Percentiles rank a stretch among this genome's conserved stretches.
Evolutionary conservation across 2,329 filamentous ascomycete species (phyloP).

Genomic region (Xylaria sp.): DNA sequence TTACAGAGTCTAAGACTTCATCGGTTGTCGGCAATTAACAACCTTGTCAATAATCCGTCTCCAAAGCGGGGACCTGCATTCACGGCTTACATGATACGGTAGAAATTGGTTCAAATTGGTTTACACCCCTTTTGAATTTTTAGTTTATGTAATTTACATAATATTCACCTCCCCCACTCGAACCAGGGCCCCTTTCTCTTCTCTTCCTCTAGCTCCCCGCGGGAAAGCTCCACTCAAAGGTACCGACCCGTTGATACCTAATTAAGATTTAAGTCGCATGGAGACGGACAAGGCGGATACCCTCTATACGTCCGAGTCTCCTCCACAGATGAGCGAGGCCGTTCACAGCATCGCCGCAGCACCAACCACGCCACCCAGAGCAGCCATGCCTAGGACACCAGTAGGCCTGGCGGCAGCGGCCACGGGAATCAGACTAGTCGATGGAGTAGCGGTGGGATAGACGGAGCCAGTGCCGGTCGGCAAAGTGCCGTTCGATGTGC

Average conservation of each 20-base stretch:
- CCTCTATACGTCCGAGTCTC: not conserved
- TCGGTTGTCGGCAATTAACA: too few relatives aligned
- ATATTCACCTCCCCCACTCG: not conserved
- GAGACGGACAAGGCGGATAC: not conserved
- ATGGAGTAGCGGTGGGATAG: constrained; percentile 13
- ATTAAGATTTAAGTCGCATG: too few relatives aligned
- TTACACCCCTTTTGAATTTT: too few relatives aligned
- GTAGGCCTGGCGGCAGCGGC: constrained; percentile 13
- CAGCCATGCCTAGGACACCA: constrained; percentile 10
- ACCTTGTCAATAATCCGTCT: too few relatives aligned
- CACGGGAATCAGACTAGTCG: constrained; percentile 4
- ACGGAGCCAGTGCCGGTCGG: constrained; percentile 9
- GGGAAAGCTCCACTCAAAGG: not conserved
- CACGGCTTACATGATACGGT: too few relatives aligned
- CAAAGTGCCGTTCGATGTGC: constrained; percentile 14
- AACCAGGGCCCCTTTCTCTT: not conserved
- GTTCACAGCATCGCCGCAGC: constrained; percentile 22
- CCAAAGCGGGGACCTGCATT: too few relatives aligned
- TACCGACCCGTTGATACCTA: not conserved
- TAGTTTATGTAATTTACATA: not conserved
- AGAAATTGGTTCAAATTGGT: too few relatives aligned
- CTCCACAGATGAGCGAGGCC: not conserved
- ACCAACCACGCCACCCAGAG: constrained; percentile 7
- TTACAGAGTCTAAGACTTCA: too few relatives aligned
- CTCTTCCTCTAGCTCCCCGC: not conserved